Percentiles rank a stretch among this genome's conserved stretches.
Evolutionary conservation across 495 filamentous ascomycete species (phyloP).

Genomic region (Cryomyces antarcticus): DNA sequence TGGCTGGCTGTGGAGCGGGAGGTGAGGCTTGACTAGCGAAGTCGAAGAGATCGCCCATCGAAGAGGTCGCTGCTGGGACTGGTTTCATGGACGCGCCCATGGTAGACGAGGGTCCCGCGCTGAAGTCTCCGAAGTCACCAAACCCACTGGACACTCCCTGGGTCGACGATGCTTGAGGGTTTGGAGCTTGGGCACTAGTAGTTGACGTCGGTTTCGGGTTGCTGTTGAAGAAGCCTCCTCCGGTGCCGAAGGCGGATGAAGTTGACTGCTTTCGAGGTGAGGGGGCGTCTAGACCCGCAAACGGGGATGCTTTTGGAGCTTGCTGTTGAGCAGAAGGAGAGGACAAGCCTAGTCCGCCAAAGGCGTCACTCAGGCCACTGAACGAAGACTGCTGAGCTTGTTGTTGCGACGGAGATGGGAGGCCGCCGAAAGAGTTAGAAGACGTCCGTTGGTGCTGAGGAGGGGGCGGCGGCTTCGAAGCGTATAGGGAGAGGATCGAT

Average conservation of each 20-base stretch:
- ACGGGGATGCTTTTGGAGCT: slow-evolving; percentile 44
- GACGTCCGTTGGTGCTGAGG: slow-evolving; percentile 41
- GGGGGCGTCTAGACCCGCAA: slow-evolving; percentile 45
- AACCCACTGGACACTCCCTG: slow-evolving; percentile 3
- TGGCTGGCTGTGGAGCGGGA: slow-evolving; percentile 11
- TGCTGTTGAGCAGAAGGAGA: slow-evolving; percentile 32
- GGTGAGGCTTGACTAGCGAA: slow-evolving; percentile 28
- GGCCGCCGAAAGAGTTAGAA: slow-evolving; percentile 41
- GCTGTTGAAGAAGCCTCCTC: slow-evolving; percentile 59
- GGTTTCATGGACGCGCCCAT: slow-evolving; percentile 35
- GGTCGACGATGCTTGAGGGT: slow-evolving; percentile 5
- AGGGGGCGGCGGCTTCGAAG: slow-evolving; percentile 35
- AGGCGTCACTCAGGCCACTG: slow-evolving; percentile 69
- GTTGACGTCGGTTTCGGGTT: slow-evolving; percentile 1
- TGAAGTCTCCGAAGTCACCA: slow-evolving; percentile 21
- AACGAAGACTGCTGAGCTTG: slow-evolving; percentile 31
- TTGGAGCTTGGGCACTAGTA: slow-evolving; percentile 7
- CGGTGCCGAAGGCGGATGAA: slow-evolving; percentile 34
- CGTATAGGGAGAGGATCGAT: slow-evolving; percentile 88
- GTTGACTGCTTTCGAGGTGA: slow-evolving; percentile 32
- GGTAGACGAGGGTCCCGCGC: slow-evolving; percentile 8
- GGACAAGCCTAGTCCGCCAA: slow-evolving; percentile 61
- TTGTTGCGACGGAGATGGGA: slow-evolving; percentile 36
- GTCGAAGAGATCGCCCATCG: slow-evolving; percentile 60
- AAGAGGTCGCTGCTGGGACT: slow-evolving; percentile 24